Evolutionary conservation across 2,329 filamentous ascomycete genomes (phyloP).

Genomic region (Curvularia sp.): DNA sequence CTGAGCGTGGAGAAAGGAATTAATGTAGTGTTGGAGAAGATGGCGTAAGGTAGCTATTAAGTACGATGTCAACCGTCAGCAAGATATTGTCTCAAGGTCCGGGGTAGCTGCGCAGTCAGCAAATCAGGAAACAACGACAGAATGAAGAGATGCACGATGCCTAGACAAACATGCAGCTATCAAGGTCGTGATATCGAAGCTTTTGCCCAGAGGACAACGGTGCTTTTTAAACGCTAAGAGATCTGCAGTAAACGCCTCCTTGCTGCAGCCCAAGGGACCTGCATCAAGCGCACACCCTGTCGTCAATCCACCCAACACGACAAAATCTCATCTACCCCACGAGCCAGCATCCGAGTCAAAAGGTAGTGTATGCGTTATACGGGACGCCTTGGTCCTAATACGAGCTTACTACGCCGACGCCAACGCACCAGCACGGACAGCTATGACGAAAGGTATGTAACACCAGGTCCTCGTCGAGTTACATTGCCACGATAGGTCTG

Average conservation of each 20-base stretch:
- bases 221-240: constrained; percentile 6
- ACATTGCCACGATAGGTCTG: not conserved
- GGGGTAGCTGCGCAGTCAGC: not conserved
- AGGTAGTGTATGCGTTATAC: constrained; percentile 1
- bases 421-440: not conserved
- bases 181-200: not conserved
- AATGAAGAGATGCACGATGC: not conserved
- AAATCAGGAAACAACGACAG: not conserved
- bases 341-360: constrained; percentile 3
- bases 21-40: not conserved
- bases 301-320: constrained; percentile 7
- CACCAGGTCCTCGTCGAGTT: not conserved
- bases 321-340: constrained; percentile 16
- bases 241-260: constrained; percentile 9
- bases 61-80: not conserved
- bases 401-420: constrained; percentile 18
- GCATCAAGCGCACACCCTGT: constrained; percentile 12
- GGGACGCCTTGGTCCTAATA: constrained; percentile 12
- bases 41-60: not conserved
- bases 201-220: constrained; percentile 1
- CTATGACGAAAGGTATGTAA: constrained; percentile 11
- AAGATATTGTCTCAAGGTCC: not conserved
- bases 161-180: not conserved
- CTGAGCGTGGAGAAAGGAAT: not conserved
- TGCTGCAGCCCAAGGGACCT: constrained; percentile 15